phyloP scores from a whole-genome alignment of 768 basidiomycete genomes.

The Arthromyces matolae region DNA sequence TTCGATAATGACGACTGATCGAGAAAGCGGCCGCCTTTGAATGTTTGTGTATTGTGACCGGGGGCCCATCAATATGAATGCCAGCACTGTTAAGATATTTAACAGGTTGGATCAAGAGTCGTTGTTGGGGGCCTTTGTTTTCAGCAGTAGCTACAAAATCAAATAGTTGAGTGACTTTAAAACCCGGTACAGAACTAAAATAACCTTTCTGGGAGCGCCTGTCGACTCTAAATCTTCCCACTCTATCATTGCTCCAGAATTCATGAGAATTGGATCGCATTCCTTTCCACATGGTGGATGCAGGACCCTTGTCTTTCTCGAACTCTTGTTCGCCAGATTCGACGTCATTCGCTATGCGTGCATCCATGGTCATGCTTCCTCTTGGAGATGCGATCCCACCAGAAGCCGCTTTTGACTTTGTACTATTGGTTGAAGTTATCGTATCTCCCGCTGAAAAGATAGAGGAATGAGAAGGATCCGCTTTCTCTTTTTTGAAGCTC shows the following conservation, averaged over 20 bases:
- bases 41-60: slow-evolving; percentile 75
- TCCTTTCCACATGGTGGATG: slow-evolving; percentile 36
- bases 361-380: slow-evolving; percentile 26
- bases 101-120: slow-evolving; percentile 58
- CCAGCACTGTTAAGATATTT: slow-evolving; percentile 42
- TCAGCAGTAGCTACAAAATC: slow-evolving; percentile 40
- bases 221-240: slow-evolving; percentile 64
- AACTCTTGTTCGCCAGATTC: slow-evolving; percentile 8
- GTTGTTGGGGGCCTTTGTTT: slow-evolving; percentile 61
- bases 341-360: slow-evolving; percentile 5
- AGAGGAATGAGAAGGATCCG: slow-evolving; percentile 32
- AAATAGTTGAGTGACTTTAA: background rate
- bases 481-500: slow-evolving; percentile 56
- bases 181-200: slow-evolving; percentile 14
- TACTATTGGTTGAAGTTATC: background rate
- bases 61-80: slow-evolving; percentile 46
- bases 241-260: slow-evolving; percentile 60
- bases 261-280: slow-evolving; percentile 56
- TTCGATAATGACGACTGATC: slow-evolving; percentile 59
- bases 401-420: slow-evolving; percentile 21
- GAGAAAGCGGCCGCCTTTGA: slow-evolving; percentile 78
- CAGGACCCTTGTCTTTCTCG: slow-evolving; percentile 19
- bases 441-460: too few relatives aligned
- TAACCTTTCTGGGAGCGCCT: slow-evolving; percentile 39
- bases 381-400: slow-evolving; percentile 27